Percentiles rank a stretch among this genome's conserved stretches.
phyloP scores from a whole-genome alignment of 257 asterid species.

The Forsythia viridissima region DNA sequence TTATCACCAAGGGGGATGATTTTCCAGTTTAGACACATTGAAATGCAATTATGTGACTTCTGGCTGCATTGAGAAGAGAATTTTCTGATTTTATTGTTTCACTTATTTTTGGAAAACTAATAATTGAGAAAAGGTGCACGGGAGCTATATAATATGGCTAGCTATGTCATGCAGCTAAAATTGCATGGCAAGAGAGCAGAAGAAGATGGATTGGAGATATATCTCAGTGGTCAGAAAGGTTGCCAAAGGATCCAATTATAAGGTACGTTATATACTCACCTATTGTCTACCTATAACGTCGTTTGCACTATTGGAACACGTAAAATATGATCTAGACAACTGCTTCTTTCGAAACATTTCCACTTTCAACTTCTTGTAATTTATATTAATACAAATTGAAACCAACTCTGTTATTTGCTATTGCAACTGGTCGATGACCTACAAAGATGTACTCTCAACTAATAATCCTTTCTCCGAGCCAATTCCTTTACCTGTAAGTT shows the following conservation, averaged over 20 bases:
- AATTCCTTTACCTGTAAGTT: conserved; percentile 77
- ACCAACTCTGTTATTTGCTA: background rate
- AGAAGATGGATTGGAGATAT: conserved; percentile 73
- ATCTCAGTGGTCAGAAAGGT: conserved; percentile 47
- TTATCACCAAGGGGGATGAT: conserved; percentile 51
- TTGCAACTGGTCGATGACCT: conserved; percentile 89
- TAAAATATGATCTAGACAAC: background rate
- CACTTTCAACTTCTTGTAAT: conserved; percentile 1
- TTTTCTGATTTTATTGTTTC: background rate
- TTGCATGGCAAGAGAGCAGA: conserved; percentile 80
- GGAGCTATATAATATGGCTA: conserved; percentile 10
- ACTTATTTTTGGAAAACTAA: background rate
- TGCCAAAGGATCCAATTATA: conserved; percentile 74
- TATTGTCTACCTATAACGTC: background rate
- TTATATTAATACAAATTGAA: background rate
- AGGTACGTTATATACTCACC: conserved; percentile 41
- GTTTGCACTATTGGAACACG: background rate
- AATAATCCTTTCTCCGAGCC: conserved; percentile 68
- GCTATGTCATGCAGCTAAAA: conserved; percentile 54
- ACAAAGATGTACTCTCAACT: conserved; percentile 84
- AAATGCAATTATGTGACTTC: conserved; percentile 48
- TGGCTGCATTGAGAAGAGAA: conserved; percentile 49
- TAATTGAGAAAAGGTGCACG: conserved; percentile 6
- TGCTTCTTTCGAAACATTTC: background rate
- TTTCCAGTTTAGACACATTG: conserved; percentile 47